phyloP scores from a whole-genome alignment of 1,284 basidiomycete genomes.

The Takashimella koratensis region DNA sequence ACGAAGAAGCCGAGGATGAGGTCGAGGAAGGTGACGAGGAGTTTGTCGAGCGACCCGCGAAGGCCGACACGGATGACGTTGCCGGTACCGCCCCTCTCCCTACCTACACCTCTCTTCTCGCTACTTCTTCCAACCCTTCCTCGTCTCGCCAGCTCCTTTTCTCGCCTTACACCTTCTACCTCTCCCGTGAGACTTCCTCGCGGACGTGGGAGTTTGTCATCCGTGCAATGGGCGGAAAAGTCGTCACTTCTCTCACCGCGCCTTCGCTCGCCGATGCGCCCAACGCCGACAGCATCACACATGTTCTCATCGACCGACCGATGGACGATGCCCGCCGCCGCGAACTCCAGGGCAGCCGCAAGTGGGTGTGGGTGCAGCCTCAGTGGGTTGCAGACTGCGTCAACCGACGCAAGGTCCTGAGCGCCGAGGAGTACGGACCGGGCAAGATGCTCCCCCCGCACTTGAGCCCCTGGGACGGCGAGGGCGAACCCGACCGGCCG shows the following conservation, averaged over 20 bases:
- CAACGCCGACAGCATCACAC: slow-evolving; percentile 78
- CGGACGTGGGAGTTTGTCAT: slow-evolving; percentile 93
- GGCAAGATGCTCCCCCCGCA: slow-evolving; percentile 89
- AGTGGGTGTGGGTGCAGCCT: slow-evolving; percentile 88
- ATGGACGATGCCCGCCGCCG: slow-evolving; percentile 55
- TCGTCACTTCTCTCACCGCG: slow-evolving; percentile 79
- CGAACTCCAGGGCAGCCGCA: slow-evolving; percentile 61
- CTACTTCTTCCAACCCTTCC: slow-evolving; percentile 51
- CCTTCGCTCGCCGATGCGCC: slow-evolving; percentile 52
- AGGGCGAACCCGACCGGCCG: slow-evolving; percentile 60
- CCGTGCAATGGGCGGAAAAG: slow-evolving; percentile 82
- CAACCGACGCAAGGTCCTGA: slow-evolving; percentile 77
- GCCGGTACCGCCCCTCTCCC: slow-evolving; percentile 58
- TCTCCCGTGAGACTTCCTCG: slow-evolving; percentile 90
- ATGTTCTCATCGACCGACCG: slow-evolving; percentile 93
- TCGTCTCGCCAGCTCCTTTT: slow-evolving; percentile 65
- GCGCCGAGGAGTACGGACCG: slow-evolving; percentile 81
- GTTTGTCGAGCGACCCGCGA: slow-evolving; percentile 57
- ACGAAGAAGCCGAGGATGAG: slow-evolving; percentile 38
- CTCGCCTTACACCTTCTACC: slow-evolving; percentile 83
- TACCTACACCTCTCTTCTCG: slow-evolving; percentile 68
- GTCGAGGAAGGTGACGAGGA: slow-evolving; percentile 53
- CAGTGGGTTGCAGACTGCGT: slow-evolving; percentile 98
- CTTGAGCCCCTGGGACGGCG: slow-evolving; percentile 87
- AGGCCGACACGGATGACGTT: slow-evolving; percentile 54